Evolutionary conservation across 306 rosid species (phyloP).

Genomic region (Clitoria ternatea): DNA sequence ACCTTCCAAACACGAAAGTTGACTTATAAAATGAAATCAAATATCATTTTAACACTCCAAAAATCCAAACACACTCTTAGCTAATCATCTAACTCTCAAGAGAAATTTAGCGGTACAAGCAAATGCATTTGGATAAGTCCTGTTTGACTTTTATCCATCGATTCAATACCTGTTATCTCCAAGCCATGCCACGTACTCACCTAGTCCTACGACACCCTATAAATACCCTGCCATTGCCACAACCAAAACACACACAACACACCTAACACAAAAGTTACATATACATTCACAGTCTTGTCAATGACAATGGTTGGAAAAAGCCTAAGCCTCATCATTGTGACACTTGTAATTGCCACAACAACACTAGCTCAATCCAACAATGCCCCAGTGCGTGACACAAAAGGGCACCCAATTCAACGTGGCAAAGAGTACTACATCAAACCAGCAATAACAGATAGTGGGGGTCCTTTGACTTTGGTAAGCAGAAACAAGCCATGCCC

Average conservation of each 20-base stretch:
- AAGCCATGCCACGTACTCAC: neutral
- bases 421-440: slow-evolving; percentile 52
- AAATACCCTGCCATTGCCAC: neutral
- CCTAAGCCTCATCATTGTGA: slow-evolving; percentile 6
- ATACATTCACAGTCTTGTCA: slow-evolving; percentile 10
- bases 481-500: slow-evolving; percentile 34
- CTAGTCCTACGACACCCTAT: neutral
- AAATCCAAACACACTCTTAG: neutral
- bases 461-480: slow-evolving; percentile 52
- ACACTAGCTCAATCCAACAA: slow-evolving; percentile 24
- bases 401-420: slow-evolving; percentile 34
- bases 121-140: neutral
- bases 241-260: neutral
- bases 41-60: neutral
- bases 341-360: slow-evolving; percentile 28
- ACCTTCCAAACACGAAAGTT: neutral
- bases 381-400: slow-evolving; percentile 43
- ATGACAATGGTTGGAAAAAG: neutral
- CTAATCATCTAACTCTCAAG: neutral
- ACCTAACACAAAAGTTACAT: neutral
- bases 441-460: slow-evolving; percentile 53
- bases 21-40: neutral
- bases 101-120: neutral
- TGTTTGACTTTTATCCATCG: slow-evolving; percentile 9
- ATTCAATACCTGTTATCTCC: neutral